Percentiles rank a stretch among this genome's conserved stretches.
phyloP scores from a whole-genome alignment of 208 protist genomes.

The Balamuthia mandrillaris region DNA sequence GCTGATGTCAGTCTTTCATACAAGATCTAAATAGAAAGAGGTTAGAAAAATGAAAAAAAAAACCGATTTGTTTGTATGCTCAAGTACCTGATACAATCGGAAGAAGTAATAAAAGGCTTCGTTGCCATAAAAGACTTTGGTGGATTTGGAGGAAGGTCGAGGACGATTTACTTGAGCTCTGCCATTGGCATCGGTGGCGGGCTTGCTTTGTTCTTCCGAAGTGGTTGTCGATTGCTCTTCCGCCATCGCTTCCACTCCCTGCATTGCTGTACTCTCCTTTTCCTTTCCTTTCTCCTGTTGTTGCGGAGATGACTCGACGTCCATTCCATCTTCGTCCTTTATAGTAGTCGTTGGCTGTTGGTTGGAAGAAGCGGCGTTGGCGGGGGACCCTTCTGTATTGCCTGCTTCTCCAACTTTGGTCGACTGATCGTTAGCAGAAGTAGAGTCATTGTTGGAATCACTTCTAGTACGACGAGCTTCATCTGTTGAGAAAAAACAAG shows the following conservation, averaged over 20 bases:
- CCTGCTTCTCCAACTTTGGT: too few relatives aligned
- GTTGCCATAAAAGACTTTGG: slow-evolving; percentile 54
- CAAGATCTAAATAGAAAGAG: slow-evolving; percentile 33
- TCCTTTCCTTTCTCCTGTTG: not conserved
- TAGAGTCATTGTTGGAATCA: too few relatives aligned
- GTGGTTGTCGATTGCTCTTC: not conserved
- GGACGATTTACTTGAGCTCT: not conserved
- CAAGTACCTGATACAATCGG: slow-evolving; percentile 34
- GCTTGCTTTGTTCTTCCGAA: not conserved
- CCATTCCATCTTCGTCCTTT: too few relatives aligned
- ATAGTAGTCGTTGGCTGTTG: too few relatives aligned
- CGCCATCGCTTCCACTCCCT: not conserved
- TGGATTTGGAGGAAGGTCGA: not conserved
- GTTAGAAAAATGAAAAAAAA: not conserved
- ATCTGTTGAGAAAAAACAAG: too few relatives aligned
- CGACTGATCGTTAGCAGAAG: too few relatives aligned
- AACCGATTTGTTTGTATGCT: not conserved
- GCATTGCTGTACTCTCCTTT: not conserved
- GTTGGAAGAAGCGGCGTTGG: too few relatives aligned
- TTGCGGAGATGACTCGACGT: not conserved
- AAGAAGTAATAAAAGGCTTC: slow-evolving; percentile 60
- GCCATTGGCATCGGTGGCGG: not conserved
- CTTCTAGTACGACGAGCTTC: too few relatives aligned
- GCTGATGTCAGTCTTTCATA: slow-evolving; percentile 52
- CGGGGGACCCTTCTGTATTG: too few relatives aligned